Conservation (phyloP, 1,284 basidiomycete genomes). For the Apiotrichum brassicae region DNA sequence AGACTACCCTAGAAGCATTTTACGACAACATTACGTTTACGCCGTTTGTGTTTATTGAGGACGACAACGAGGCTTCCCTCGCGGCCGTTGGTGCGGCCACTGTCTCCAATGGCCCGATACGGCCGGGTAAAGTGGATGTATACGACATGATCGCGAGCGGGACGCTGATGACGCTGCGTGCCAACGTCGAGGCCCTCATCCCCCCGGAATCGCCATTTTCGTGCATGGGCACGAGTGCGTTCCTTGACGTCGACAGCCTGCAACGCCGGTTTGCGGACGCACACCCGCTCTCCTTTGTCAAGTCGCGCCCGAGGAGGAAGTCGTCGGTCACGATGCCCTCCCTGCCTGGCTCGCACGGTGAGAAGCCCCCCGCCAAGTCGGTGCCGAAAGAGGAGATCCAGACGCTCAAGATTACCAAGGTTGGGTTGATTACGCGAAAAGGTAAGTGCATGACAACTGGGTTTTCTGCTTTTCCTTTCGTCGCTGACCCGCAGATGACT, state of each 20-base stretch:
- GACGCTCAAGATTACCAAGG: slow-evolving; percentile 70
- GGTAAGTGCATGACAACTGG: slow-evolving; percentile 41
- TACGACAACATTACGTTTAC: slow-evolving; percentile 95
- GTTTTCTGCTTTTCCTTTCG: background rate
- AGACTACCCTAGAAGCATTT: slow-evolving; percentile 83
- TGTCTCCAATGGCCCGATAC: background rate
- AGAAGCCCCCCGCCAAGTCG: background rate
- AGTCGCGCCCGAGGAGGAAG: slow-evolving; percentile 14
- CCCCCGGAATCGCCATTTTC: slow-evolving; percentile 66
- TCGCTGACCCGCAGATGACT: slow-evolving; percentile 55
- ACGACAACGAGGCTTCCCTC: slow-evolving; percentile 16
- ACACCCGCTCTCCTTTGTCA: slow-evolving; percentile 56
- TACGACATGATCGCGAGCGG: slow-evolving; percentile 83
- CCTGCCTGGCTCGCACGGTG: background rate
- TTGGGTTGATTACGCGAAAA: slow-evolving; percentile 75
- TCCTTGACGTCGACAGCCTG: slow-evolving; percentile 65
- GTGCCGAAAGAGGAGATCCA: slow-evolving; percentile 22
- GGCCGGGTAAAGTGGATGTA: slow-evolving; percentile 67
- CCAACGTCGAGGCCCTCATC: slow-evolving; percentile 63
- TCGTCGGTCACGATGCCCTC: slow-evolving; percentile 12
- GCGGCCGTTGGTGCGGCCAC: slow-evolving; percentile 5
- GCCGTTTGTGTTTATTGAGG: slow-evolving; percentile 80
- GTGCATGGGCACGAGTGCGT: slow-evolving; percentile 63
- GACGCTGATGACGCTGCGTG: slow-evolving; percentile 64
- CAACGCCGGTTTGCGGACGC: slow-evolving; percentile 66